phyloP scores from a whole-genome alignment of 2,329 filamentous ascomycete species.

The Colletotrichum sojae region DNA sequence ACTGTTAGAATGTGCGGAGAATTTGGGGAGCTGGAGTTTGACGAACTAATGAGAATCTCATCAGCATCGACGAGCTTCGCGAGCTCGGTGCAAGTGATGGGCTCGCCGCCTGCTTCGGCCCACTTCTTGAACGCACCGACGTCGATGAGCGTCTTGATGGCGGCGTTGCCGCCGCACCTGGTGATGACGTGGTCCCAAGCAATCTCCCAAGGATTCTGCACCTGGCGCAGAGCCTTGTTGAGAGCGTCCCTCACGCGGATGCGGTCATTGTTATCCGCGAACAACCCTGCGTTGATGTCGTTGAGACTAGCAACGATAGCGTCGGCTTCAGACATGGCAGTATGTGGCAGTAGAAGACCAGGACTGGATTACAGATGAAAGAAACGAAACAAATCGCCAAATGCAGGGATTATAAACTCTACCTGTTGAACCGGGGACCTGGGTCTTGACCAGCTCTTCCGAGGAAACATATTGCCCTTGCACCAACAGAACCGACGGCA shows the following conservation, averaged over 20 bases:
- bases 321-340: constrained; percentile 46
- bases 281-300: constrained; percentile 46
- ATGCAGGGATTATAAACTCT: not conserved
- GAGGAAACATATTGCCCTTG: not conserved
- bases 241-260: constrained; percentile 51
- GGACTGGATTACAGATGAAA: not conserved
- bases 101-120: constrained; percentile 47
- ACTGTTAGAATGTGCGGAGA: not conserved
- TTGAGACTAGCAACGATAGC: constrained; percentile 45
- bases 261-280: constrained; percentile 52
- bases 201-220: constrained; percentile 56
- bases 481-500: not conserved
- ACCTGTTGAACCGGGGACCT: not conserved
- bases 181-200: constrained; percentile 56
- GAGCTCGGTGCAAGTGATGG: constrained; percentile 50
- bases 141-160: constrained; percentile 55
- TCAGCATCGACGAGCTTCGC: constrained; percentile 52
- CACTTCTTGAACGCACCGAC: constrained; percentile 54
- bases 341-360: not conserved
- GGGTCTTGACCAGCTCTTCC: constrained; percentile 6
- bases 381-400: not conserved
- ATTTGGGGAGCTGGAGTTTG: not conserved
- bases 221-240: constrained; percentile 47
- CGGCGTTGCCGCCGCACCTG: constrained; percentile 49
- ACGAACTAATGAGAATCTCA: constrained; percentile 49